Percentiles rank a stretch among this genome's conserved stretches.
Evolutionary conservation across 2,329 filamentous ascomycete genomes (phyloP).

Genomic region (Nothophaeocryptopus gaeumannii): DNA sequence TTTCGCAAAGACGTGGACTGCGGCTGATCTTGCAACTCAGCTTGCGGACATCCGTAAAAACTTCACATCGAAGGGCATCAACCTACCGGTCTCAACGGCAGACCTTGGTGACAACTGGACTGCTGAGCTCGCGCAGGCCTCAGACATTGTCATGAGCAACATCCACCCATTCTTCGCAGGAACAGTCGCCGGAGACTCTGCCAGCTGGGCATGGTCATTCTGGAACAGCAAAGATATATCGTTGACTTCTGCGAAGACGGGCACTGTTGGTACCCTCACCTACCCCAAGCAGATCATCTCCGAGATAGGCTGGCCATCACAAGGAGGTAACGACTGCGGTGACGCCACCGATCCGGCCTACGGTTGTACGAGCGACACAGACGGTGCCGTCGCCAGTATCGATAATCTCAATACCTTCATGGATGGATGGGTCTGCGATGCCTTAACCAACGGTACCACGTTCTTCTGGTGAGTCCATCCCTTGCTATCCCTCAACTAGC

Average conservation of each 20-base stretch:
- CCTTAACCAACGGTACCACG: slow-evolving; percentile 76
- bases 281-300: slow-evolving; percentile 60
- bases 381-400: slow-evolving; percentile 75
- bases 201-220: slow-evolving; percentile 78
- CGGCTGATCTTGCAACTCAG: slow-evolving; percentile 60
- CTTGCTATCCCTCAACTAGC: background rate
- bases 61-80: slow-evolving; percentile 63
- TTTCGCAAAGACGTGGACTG: slow-evolving; percentile 64
- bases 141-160: slow-evolving; percentile 93
- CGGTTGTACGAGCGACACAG: slow-evolving; percentile 53
- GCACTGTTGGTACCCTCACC: slow-evolving; percentile 30
- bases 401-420: slow-evolving; percentile 82
- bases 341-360: slow-evolving; percentile 31
- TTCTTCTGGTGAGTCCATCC: slow-evolving; percentile 74
- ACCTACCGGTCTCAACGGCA: slow-evolving; percentile 77
- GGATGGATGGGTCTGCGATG: slow-evolving; percentile 77
- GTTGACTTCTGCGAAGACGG: slow-evolving; percentile 54
- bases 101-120: slow-evolving; percentile 91
- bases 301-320: slow-evolving; percentile 87
- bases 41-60: slow-evolving; percentile 69
- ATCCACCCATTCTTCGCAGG: slow-evolving; percentile 96
- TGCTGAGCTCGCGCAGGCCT: slow-evolving; percentile 61
- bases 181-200: slow-evolving; percentile 63
- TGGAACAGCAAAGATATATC: slow-evolving; percentile 68
- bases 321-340: slow-evolving; percentile 77